These are phyloP conservation scores for Bacidia rubella DNA, from an alignment of 495 filamentous ascomycete genomes.

Conservation along the genomic window DNA sequence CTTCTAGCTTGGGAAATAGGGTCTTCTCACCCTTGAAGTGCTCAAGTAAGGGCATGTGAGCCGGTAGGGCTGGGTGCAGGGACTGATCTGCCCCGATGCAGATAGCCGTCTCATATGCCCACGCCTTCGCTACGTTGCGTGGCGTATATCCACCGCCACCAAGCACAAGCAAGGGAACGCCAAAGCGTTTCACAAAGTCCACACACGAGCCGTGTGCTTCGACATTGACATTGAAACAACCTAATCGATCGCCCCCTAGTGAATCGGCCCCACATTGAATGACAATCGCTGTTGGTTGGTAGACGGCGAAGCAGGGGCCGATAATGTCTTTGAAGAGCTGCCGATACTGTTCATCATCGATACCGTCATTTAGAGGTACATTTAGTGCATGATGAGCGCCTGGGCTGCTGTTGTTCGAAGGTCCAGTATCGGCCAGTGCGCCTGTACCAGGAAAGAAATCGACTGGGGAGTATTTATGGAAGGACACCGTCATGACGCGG, in stretches of 20 bases:
- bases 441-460: slow-evolving; percentile 64
- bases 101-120: slow-evolving; percentile 91
- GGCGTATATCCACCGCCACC: slow-evolving; percentile 97
- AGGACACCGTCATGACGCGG: slow-evolving; percentile 89
- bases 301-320: slow-evolving; percentile 57
- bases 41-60: slow-evolving; percentile 59
- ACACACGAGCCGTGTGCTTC: slow-evolving; percentile 86
- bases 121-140: slow-evolving; percentile 86
- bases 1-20: slow-evolving; percentile 61
- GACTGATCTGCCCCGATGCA: slow-evolving; percentile 56
- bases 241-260: slow-evolving; percentile 81
- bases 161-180: slow-evolving; percentile 71
- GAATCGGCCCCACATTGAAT: slow-evolving; percentile 95
- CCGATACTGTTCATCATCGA: slow-evolving; percentile 84
- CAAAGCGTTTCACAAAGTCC: slow-evolving; percentile 64
- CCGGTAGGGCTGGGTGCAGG: slow-evolving; percentile 60
- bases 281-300: slow-evolving; percentile 76
- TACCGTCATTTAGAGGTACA: slow-evolving; percentile 60
- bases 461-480: slow-evolving; percentile 87
- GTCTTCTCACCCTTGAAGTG: slow-evolving; percentile 70
- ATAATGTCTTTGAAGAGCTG: slow-evolving; percentile 73
- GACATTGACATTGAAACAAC: slow-evolving; percentile 94
- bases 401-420: slow-evolving; percentile 43
- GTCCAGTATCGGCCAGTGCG: slow-evolving; percentile 43
- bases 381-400: slow-evolving; percentile 54